Conservation (phyloP, 2,329 filamentous ascomycete genomes). For the Talaromyces sp. region DNA sequence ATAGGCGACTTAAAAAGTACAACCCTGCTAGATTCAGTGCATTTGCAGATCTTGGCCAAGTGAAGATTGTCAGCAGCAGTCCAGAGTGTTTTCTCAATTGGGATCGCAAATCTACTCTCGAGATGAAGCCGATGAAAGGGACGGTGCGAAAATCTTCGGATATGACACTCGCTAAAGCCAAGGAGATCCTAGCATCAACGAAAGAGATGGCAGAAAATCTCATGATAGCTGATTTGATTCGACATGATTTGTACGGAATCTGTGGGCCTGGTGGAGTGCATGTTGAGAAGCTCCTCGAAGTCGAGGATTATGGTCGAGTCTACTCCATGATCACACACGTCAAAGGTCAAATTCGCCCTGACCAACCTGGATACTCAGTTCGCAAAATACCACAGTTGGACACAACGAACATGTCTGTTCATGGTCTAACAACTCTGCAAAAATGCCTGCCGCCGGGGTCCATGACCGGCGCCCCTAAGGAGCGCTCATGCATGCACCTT, state of each 20-base stretch:
- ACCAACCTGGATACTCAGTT: slow-evolving; percentile 34
- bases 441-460: slow-evolving; percentile 82
- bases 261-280: slow-evolving; percentile 72
- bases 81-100: slow-evolving; percentile 86
- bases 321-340: slow-evolving; percentile 91
- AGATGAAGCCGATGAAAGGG: slow-evolving; percentile 92
- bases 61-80: slow-evolving; percentile 78
- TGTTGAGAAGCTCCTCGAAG: slow-evolving; percentile 77
- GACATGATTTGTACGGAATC: slow-evolving; percentile 87
- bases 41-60: slow-evolving; percentile 70
- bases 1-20: slow-evolving; percentile 66
- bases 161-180: slow-evolving; percentile 72
- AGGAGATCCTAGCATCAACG: slow-evolving; percentile 71
- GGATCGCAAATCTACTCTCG: slow-evolving; percentile 51
- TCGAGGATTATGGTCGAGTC: slow-evolving; percentile 89
- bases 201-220: slow-evolving; percentile 96
- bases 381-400: slow-evolving; percentile 33
- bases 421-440: slow-evolving; percentile 74
- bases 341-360: slow-evolving; percentile 59
- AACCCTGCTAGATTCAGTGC: slow-evolving; percentile 87
- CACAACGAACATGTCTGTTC: slow-evolving; percentile 38
- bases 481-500: slow-evolving; percentile 84
- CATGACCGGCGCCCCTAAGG: slow-evolving; percentile 97
- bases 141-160: slow-evolving; percentile 78
- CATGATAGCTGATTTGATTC: slow-evolving; percentile 97